A percentile compares a stretch with the other conserved stretches of the same genome.
Conservation (phyloP, 192 early-diverging fungal genomes). For the Coemansia pectinata region DNA sequence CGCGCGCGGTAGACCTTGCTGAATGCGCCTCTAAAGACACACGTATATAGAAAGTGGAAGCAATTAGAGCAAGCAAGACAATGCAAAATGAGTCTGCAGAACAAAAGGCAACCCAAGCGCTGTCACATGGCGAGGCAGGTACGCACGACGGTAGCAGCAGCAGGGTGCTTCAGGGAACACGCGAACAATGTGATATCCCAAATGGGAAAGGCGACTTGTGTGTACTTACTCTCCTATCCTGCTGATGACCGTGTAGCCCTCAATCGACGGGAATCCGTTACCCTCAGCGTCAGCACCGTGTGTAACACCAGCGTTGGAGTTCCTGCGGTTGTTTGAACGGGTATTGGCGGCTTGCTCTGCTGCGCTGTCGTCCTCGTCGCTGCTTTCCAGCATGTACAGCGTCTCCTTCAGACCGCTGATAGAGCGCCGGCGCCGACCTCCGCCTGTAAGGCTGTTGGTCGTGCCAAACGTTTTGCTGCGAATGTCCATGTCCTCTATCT, state of each 20-base stretch:
- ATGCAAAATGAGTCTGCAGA: not conserved
- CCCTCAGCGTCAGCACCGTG: slow-evolving; percentile 27
- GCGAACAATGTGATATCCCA: not conserved
- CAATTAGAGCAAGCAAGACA: not conserved
- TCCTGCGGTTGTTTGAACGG: slow-evolving; percentile 19
- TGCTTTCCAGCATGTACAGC: slow-evolving; percentile 28
- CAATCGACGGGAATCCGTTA: slow-evolving; percentile 46
- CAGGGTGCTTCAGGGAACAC: not conserved
- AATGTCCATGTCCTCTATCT: slow-evolving; percentile 18
- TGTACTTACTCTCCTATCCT: slow-evolving; percentile 48
- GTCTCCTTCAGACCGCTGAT: slow-evolving; percentile 35
- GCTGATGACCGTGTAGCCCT: slow-evolving; percentile 46
- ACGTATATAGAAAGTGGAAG: not conserved
- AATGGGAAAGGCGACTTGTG: not conserved
- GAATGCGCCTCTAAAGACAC: slow-evolving; percentile 73
- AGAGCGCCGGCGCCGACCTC: slow-evolving; percentile 38
- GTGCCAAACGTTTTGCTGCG: slow-evolving; percentile 22
- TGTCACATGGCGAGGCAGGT: not conserved
- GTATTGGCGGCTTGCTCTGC: slow-evolving; percentile 3
- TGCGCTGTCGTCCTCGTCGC: slow-evolving; percentile 25
- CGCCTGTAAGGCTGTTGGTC: slow-evolving; percentile 14
- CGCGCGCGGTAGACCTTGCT: slow-evolving; percentile 79
- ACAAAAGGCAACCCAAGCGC: not conserved
- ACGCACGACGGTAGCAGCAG: too few species aligned
- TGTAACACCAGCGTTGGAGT: slow-evolving; percentile 40